Evolutionary conservation across 768 basidiomycete genomes (phyloP).

Genomic region (Clitopilus passeckerianus): DNA sequence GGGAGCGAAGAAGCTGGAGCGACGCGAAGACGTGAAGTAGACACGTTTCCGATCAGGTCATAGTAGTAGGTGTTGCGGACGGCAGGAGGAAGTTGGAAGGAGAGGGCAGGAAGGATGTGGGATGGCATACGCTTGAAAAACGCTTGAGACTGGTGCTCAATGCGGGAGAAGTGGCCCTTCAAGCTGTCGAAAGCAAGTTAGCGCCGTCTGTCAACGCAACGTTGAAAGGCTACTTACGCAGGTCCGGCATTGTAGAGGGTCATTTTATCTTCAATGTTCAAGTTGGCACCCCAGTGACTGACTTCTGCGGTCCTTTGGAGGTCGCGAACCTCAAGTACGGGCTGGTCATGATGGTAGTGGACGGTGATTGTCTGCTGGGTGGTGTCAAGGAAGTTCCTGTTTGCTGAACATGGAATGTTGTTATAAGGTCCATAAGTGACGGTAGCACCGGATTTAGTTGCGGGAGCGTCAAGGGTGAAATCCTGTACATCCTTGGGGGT

Average conservation of each 20-base stretch:
- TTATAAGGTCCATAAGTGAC: conserved; percentile 89
- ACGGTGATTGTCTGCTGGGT: conserved; percentile 65
- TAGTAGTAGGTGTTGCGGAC: conserved; percentile 84
- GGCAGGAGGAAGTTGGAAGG: conserved; percentile 78
- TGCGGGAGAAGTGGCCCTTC: conserved; percentile 93
- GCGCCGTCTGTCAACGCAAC: background rate
- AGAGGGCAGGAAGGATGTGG: conserved; percentile 69
- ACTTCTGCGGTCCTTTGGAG: conserved; percentile 82
- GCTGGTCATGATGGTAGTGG: conserved; percentile 81
- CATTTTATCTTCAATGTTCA: conserved; percentile 90
- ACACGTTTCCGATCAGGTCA: conserved; percentile 94
- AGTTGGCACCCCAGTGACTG: conserved; percentile 94
- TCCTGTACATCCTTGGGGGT: conserved; percentile 55
- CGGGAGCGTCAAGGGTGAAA: conserved; percentile 56
- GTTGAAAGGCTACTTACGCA: conserved; percentile 45
- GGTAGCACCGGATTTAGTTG: conserved; percentile 72
- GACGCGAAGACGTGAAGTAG: conserved; percentile 80
- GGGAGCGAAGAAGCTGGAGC: conserved; percentile 60
- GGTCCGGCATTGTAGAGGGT: conserved; percentile 88
- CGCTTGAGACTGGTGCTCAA: conserved; percentile 75
- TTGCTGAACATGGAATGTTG: conserved; percentile 62
- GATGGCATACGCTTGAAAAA: conserved; percentile 64
- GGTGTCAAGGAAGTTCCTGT: conserved; percentile 45
- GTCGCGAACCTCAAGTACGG: conserved; percentile 70
- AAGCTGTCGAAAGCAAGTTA: conserved; percentile 45